Evolutionary conservation across 2,329 filamentous ascomycete genomes (phyloP), one percentile per base, ranked within the genome.

Genomic region (Colletotrichum euphorbiae): DNA sequence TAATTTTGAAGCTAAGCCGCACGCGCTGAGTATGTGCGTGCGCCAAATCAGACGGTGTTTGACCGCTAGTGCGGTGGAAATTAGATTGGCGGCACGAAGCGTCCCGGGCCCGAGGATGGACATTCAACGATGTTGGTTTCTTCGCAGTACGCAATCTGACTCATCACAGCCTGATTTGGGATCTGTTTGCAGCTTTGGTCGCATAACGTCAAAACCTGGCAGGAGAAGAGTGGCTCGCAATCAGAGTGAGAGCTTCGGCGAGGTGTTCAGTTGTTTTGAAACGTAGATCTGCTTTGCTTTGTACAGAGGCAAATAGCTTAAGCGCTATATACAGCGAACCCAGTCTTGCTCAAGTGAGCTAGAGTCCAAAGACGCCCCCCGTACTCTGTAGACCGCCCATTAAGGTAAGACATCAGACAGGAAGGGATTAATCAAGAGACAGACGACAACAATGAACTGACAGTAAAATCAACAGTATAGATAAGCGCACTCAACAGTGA

Each of bases 321-420:
- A 67, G 64, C 60, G 58, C 64, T 64, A 57, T 67, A 64, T 59
- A 64, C 60, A 63, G 38, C 15, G 45, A 63, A 51, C 36, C 28
- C 36, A n/a, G 13, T 7, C 31, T 38, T 19, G 43, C 59, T 36
- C 62, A 51, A 19, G 17, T 56, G 24, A 43, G 21, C 42, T 19
- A 21, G 17, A 9, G 7, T 31, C 50, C 42, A 28, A 6, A 45
- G 45, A 64, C 52, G 64, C 45, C 43, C 36, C 38, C 51, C 43
- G 36, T 36, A 57, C 24, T 63, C 51, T 57, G 51, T 57, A 15
- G 51, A 52, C 36, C 51, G 51, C 64, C 64, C 59, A 64, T 64
- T 52, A 67, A 67, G 31, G 28, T 52, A 64, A 67, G 31, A 36
- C 52, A 21, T 42, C n/a, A 66, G 38, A 38, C 62, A 63, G 28